Conservation (phyloP, 768 basidiomycete genomes). For the Kondoa malvinella region DNA sequence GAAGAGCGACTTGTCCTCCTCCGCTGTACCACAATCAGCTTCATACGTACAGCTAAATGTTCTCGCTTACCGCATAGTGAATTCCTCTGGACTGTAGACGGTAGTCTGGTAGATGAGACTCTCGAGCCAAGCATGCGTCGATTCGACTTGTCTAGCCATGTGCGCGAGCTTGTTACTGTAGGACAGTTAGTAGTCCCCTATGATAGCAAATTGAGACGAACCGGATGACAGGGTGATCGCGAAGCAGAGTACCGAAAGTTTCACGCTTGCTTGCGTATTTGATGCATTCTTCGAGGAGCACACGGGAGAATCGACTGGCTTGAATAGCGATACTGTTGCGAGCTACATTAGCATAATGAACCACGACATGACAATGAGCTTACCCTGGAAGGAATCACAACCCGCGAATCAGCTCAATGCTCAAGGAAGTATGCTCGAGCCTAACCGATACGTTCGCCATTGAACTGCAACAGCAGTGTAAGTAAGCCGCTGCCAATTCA, state of each 20-base stretch:
- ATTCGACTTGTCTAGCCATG: slow-evolving; percentile 20
- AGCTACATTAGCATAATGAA: too few species aligned
- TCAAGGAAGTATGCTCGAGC: too few species aligned
- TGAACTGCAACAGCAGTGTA: slow-evolving; percentile 2
- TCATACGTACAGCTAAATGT: too few species aligned
- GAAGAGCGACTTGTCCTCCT: slow-evolving; percentile 20
- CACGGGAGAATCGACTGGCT: slow-evolving; percentile 22
- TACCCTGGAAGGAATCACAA: too few species aligned
- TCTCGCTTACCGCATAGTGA: too few species aligned
- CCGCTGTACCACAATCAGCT: slow-evolving; percentile 10
- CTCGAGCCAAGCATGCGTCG: slow-evolving; percentile 23
- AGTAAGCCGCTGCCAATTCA: too few species aligned
- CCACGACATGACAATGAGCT: too few species aligned
- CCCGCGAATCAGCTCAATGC: too few species aligned
- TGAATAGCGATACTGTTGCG: slow-evolving; percentile 25
- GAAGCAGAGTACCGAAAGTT: slow-evolving; percentile 21
- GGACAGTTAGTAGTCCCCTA: neutral
- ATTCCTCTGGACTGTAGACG: slow-evolving; percentile 14
- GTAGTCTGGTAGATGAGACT: slow-evolving; percentile 17
- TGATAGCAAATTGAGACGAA: neutral
- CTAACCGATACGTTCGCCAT: slow-evolving; percentile 8
- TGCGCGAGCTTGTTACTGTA: slow-evolving; percentile 19
- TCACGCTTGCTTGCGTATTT: slow-evolving; percentile 21
- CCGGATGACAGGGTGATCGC: slow-evolving; percentile 25
- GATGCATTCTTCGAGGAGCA: slow-evolving; percentile 20